A percentile compares a stretch with the other conserved stretches of the same genome.
phyloP scores from a whole-genome alignment of 2,329 filamentous ascomycete species.

The Cordyceps javanica region DNA sequence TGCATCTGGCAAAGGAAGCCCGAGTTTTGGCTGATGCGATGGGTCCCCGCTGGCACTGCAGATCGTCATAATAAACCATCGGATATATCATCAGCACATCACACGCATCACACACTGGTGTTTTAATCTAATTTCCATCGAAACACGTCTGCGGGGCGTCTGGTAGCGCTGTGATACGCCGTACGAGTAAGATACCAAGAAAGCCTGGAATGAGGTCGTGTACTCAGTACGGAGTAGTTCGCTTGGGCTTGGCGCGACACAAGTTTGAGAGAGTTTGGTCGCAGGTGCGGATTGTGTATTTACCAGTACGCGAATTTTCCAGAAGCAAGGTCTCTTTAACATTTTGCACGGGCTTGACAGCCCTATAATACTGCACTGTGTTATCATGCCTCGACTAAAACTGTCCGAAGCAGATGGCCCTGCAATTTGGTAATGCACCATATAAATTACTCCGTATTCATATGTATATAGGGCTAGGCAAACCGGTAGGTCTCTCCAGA shows the following conservation, averaged over 20 bases:
- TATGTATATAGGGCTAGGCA: background rate
- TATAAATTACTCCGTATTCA: no score
- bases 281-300: background rate
- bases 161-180: background rate
- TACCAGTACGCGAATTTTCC: background rate
- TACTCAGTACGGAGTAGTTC: background rate
- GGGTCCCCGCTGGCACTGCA: background rate
- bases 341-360: background rate
- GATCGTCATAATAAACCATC: conserved; percentile 5
- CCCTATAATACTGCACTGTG: background rate
- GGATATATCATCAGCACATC: background rate
- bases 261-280: conserved; percentile 6
- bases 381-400: background rate
- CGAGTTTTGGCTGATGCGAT: background rate
- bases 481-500: no score
- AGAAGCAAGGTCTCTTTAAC: no score
- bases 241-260: background rate
- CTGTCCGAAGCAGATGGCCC: background rate
- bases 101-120: background rate
- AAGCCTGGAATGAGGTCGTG: background rate
- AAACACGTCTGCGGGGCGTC: background rate
- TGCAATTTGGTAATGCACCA: background rate
- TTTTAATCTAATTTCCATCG: background rate
- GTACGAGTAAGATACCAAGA: background rate
- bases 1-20: background rate